These are phyloP conservation scores for Sphagnum contortum DNA, from an alignment of 225 moss, liverwort and hornwort species.

Conservation along the genomic window DNA sequence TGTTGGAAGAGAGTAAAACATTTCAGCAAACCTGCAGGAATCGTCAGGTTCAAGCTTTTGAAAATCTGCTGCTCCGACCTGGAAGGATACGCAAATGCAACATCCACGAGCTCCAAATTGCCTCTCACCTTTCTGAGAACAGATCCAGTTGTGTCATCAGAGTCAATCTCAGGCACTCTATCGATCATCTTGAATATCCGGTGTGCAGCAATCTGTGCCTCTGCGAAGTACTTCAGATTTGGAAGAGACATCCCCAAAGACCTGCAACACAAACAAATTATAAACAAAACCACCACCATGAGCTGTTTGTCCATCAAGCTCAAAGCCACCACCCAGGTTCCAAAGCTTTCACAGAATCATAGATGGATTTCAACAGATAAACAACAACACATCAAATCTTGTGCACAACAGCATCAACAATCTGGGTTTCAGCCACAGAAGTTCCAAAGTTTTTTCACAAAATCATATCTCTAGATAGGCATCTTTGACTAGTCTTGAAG, in stretches of 20 bases:
- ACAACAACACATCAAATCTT: too few species aligned
- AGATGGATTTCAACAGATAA: too few species aligned
- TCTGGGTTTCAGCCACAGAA: background rate
- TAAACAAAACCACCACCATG: too few species aligned
- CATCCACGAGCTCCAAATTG: constrained; percentile 31
- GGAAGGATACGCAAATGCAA: constrained; percentile 28
- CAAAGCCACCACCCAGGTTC: too few species aligned
- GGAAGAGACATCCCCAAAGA: constrained; percentile 67
- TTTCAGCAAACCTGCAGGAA: constrained; percentile 22
- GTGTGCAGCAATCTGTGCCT: constrained; percentile 56
- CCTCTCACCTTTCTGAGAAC: constrained; percentile 41
- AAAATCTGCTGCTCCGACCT: constrained; percentile 32
- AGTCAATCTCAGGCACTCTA: constrained; percentile 61
- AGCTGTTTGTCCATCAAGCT: too few species aligned
- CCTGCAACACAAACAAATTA: constrained; percentile 18
- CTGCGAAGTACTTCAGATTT: constrained; percentile 56
- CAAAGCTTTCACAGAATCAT: too few species aligned
- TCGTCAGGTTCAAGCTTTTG: constrained; percentile 30
- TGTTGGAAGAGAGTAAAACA: too few species aligned
- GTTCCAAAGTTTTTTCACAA: background rate
- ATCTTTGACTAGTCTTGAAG: background rate
- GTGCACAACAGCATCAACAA: too few species aligned
- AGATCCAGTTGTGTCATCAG: constrained; percentile 38
- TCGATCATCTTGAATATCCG: constrained; percentile 71
- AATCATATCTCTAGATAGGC: background rate